Conservation (phyloP, 2,329 filamentous ascomycete genomes). For the Sporothrix mexicana region DNA sequence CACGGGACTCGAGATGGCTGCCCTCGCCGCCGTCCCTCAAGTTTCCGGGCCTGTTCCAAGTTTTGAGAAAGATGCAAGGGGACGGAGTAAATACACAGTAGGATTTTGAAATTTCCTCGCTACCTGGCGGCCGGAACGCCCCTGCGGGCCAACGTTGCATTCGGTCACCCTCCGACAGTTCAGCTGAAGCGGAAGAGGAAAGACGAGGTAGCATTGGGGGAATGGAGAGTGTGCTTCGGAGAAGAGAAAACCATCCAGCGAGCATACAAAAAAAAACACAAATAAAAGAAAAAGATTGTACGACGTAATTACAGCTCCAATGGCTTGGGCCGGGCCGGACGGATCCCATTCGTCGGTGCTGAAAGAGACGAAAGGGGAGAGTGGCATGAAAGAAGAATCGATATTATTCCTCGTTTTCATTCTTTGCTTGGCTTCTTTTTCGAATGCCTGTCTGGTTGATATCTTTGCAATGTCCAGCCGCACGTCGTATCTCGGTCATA, state of each 20-base stretch:
- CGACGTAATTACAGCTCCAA: no score
- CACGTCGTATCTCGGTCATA: neutral
- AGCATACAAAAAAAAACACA: neutral
- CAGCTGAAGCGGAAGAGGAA: slow-evolving; percentile 20
- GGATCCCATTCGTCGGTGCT: neutral
- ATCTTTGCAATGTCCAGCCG: neutral
- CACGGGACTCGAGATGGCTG: no score
- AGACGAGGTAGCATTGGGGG: slow-evolving; percentile 9
- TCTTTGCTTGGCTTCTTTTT: neutral
- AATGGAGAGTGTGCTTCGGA: neutral
- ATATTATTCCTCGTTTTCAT: neutral
- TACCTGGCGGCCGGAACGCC: slow-evolving; percentile 24
- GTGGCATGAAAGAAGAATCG: neutral
- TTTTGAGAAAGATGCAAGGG: no score
- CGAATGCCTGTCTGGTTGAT: neutral
- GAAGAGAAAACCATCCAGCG: no score
- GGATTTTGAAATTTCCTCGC: slow-evolving; percentile 1
- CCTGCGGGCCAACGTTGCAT: slow-evolving; percentile 26
- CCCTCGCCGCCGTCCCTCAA: no score
- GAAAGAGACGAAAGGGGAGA: neutral
- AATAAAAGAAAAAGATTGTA: neutral
- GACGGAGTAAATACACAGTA: no score
- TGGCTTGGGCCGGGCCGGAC: neutral
- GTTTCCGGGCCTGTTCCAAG: no score
- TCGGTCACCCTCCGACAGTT: slow-evolving; percentile 7